A percentile compares a stretch with the other conserved stretches of the same genome.
Conservation (phyloP, 2,329 filamentous ascomycete species). For the Monosporascus cannonballus region DNA sequence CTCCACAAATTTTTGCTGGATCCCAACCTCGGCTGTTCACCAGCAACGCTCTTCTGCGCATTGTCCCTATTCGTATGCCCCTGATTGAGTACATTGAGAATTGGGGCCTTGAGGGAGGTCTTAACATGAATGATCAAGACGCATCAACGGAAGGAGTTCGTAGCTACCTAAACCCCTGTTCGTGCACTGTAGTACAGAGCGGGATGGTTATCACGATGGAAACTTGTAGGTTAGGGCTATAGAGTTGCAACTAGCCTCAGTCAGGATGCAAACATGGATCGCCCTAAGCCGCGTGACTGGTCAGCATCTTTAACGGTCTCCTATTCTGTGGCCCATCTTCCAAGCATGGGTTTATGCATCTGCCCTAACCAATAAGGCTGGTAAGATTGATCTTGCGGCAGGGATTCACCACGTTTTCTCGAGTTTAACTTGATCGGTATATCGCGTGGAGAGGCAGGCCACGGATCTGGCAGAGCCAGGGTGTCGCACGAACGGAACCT, state of each 20-base stretch:
- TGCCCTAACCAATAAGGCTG: background rate
- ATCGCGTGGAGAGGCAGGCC: background rate
- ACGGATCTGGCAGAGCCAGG: background rate
- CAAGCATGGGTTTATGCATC: background rate
- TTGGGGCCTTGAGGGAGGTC: background rate
- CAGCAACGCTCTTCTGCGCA: too few relatives aligned
- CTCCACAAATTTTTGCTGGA: too few relatives aligned
- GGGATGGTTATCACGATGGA: background rate
- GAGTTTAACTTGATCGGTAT: background rate
- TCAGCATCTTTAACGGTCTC: background rate
- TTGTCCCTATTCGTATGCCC: too few relatives aligned
- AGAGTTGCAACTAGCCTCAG: background rate
- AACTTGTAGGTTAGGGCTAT: background rate
- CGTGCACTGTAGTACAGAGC: background rate
- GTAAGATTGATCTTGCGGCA: background rate
- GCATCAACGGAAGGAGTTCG: too few relatives aligned
- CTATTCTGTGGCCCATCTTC: background rate
- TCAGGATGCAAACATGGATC: background rate
- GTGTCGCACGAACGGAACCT: background rate
- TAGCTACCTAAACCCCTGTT: too few relatives aligned
- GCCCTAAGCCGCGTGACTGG: background rate
- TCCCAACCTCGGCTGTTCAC: too few relatives aligned
- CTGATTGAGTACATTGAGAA: background rate
- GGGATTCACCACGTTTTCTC: background rate
- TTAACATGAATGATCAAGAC: too few relatives aligned